Evolutionary conservation across 2,329 filamentous ascomycete genomes (phyloP), one percentile per base, ranked within the genome.

Genomic region (Davidsoniella virescens): DNA sequence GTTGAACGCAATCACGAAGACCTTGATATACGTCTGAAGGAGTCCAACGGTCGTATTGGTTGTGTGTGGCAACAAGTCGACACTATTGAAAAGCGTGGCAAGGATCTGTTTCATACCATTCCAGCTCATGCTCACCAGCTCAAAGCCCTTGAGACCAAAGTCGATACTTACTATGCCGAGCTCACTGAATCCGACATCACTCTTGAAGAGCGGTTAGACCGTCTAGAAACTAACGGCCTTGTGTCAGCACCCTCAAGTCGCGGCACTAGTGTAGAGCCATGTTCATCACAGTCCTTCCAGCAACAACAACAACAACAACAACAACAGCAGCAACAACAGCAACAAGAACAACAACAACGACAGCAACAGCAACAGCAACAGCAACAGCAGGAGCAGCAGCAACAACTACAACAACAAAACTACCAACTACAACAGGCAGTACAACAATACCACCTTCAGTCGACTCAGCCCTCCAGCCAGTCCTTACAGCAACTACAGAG

Each of bases 131-230:
- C 50, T 3, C 36, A 46, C 14, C 44, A 51, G 18, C 47, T 54
- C n/a, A 40, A 33, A n/a, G 44, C 49, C 8, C 37, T 54, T 8
- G 49, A 51, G 18, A 18, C 36, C 25, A 54, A 49, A 39, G 18
- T 54, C 29, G 49, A 63, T 6, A 47, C 64, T 25, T 57, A 71
- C 41, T 61, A 64, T 39, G 63, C 62, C 16, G 70, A 73, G 56
- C 62, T 72, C 18, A 62, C 67, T 38, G 71, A 75, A 50, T 67
- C 70, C 56, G 66, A 71, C 51, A 65, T 73, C 57, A 63, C 67
- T 53, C 56, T 77, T 54, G 73, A 78, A 55, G 74, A 78, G 57
- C 69, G 71, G 39, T 65, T 78, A 39, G 72, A 75, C 48, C 66
- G 62, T 33, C 59, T 76, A 14, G 69, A 64, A 55, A 57, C 49